Evolutionary conservation across 176 grass and related monocot species (phyloP), one percentile per base, ranked within the genome.

Genomic region (Saccharum spontaneum): DNA sequence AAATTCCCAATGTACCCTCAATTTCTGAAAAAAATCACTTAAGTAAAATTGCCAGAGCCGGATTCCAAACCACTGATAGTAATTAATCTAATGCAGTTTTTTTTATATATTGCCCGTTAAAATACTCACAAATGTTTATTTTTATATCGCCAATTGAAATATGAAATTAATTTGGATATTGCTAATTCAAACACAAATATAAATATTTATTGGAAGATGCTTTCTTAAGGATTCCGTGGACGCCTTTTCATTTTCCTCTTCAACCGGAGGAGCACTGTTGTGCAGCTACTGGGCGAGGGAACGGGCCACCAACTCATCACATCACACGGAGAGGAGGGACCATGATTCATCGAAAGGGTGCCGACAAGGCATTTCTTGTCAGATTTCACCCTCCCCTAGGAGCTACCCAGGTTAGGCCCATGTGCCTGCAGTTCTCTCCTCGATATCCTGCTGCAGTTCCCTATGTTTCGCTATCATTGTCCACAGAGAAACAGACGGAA

Each of bases 271-370:
- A 49, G 20, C 16, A 81, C 60, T 76, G 60, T 68, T 28, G 16
- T 15, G 73, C 9, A 13, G 8, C 62, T 87, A 13, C 69, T 24
- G 79, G 12, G 2, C 26, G 79, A 76, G 38, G 68, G 70, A 87
- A 82, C 71, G 24, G 46, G 7, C 69, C 69, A 87, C 70, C 85
- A 82, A 79, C 66, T 49, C 1, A 48, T 71, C 13, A 71, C 18
- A 71, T 41, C 40, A 41, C 40, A 23, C 34, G 34, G 34, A 36
- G 34, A 34, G 33, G 43, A 63, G 75, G 30, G 10, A 79, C 24
- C 26, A 34, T 46, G 41, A 11, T 44, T 44, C 10, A 13, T 46
- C 12, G 44, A 52, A 60, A 62, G 49, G 54, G 81, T 17, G 40
- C 65, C 72, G 79, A 83, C 73, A 71, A 0, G 66, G 20, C 3